Conservation (phyloP, 2,329 filamentous ascomycete genomes). For the Cadophora sp. region DNA sequence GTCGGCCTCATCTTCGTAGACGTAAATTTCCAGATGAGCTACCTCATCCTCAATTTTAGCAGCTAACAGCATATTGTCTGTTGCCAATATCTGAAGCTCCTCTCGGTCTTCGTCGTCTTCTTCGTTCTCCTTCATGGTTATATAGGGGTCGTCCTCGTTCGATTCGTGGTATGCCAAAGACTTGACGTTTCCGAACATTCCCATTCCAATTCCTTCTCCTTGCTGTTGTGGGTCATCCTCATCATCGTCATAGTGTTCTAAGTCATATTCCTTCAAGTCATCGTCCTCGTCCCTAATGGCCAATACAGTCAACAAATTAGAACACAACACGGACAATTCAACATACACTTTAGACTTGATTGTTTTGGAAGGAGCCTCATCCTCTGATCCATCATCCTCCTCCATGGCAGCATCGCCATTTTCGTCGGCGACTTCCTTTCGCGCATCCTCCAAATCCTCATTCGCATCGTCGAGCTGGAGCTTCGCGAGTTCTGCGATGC, state of each 20-base stretch:
- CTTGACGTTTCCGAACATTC: slow-evolving; percentile 95
- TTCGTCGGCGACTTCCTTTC: slow-evolving; percentile 44
- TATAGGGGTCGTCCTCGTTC: slow-evolving; percentile 95
- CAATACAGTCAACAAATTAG: slow-evolving; percentile 28
- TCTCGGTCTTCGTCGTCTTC: slow-evolving; percentile 82
- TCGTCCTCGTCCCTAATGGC: slow-evolving; percentile 68
- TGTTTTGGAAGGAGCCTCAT: slow-evolving; percentile 39
- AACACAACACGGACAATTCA: slow-evolving; percentile 35
- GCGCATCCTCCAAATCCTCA: slow-evolving; percentile 74
- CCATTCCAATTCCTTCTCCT: slow-evolving; percentile 71
- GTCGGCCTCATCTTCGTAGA: slow-evolving; percentile 93
- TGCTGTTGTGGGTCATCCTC: slow-evolving; percentile 72
- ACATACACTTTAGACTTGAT: slow-evolving; percentile 50
- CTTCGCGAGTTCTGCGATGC: slow-evolving; percentile 64
- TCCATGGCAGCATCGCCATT: slow-evolving; percentile 44
- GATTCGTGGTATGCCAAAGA: slow-evolving; percentile 92
- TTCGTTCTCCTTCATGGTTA: slow-evolving; percentile 77
- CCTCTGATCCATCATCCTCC: slow-evolving; percentile 47
- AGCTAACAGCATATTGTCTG: slow-evolving; percentile 90
- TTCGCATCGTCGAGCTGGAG: slow-evolving; percentile 85
- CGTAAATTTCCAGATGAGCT: slow-evolving; percentile 94
- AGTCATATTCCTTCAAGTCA: slow-evolving; percentile 93
- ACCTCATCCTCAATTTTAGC: slow-evolving; percentile 97
- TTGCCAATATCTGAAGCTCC: slow-evolving; percentile 90
- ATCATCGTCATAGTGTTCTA: slow-evolving; percentile 96